Evolutionary conservation across 2,329 filamentous ascomycete genomes (phyloP).

Genomic region (Xylaria sp.): DNA sequence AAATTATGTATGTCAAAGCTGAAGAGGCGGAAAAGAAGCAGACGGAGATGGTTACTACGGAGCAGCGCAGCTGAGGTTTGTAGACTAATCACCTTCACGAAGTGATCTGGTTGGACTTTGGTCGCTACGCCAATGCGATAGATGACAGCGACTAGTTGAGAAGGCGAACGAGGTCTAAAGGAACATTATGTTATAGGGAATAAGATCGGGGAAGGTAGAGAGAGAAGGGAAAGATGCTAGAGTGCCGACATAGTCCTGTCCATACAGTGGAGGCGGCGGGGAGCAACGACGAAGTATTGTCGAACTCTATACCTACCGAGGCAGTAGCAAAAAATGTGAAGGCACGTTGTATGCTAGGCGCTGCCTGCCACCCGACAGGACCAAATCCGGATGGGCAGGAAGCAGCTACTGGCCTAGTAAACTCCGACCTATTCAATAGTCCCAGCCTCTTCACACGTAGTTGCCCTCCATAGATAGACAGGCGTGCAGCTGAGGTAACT

Average conservation of each 20-base stretch:
- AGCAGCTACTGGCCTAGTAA: background rate
- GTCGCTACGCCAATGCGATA: background rate
- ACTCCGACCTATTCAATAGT: background rate
- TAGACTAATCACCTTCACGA: background rate
- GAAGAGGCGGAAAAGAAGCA: background rate
- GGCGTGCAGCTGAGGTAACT: too few relatives aligned
- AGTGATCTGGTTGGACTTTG: background rate
- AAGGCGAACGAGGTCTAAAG: background rate
- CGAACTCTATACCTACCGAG: background rate
- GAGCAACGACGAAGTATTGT: background rate
- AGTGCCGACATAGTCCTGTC: background rate
- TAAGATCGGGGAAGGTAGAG: background rate
- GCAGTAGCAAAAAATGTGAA: background rate
- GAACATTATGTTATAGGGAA: background rate
- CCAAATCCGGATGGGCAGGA: background rate
- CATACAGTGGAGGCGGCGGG: background rate
- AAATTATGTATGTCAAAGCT: background rate
- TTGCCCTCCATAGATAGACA: background rate
- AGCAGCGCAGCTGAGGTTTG: background rate
- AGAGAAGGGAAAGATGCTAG: background rate
- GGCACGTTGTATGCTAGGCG: background rate
- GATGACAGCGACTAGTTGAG: background rate
- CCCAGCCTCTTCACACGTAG: background rate
- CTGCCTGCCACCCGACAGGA: background rate
- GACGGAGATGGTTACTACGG: background rate